A percentile compares a stretch with the other conserved stretches of the same genome.
Conservation (phyloP, 164 flowering plant species). For the Chimonanthus salicifolius region DNA sequence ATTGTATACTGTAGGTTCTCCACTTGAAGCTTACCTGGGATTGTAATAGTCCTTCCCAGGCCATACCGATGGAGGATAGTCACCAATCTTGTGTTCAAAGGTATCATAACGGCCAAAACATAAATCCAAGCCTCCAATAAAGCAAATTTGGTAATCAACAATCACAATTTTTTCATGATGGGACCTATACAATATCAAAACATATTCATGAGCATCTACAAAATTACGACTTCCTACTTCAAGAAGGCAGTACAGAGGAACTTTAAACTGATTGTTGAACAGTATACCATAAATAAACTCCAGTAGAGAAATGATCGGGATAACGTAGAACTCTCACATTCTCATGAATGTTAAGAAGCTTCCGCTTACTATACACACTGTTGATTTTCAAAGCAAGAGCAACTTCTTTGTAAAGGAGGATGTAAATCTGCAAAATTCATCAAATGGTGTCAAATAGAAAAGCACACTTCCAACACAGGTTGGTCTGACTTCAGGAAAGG, state of each 20-base stretch:
- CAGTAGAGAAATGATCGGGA: slow-evolving; percentile 95
- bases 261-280: slow-evolving; percentile 3
- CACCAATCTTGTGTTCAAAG: slow-evolving; percentile 74
- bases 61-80: slow-evolving; percentile 71
- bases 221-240: slow-evolving; percentile 4
- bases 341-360: slow-evolving; percentile 87
- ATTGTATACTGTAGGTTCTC: neutral
- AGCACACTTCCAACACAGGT: neutral
- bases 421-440: slow-evolving; percentile 63
- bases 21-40: slow-evolving; percentile 57
- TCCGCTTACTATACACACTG: slow-evolving; percentile 87
- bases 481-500: neutral
- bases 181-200: slow-evolving; percentile 57
- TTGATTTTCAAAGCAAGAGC: slow-evolving; percentile 96
- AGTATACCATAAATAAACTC: slow-evolving; percentile 91
- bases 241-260: neutral
- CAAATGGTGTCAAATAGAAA: neutral
- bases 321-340: slow-evolving; percentile 89
- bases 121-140: slow-evolving; percentile 93
- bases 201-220: slow-evolving; percentile 18
- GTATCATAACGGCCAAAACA: slow-evolving; percentile 99
- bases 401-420: slow-evolving; percentile 95
- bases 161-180: slow-evolving; percentile 99
- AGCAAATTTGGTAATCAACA: slow-evolving; percentile 84
- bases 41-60: slow-evolving; percentile 98